Evolutionary conservation across 2,329 filamentous ascomycete genomes (phyloP).

Genomic region (Fusarium mexicanum): DNA sequence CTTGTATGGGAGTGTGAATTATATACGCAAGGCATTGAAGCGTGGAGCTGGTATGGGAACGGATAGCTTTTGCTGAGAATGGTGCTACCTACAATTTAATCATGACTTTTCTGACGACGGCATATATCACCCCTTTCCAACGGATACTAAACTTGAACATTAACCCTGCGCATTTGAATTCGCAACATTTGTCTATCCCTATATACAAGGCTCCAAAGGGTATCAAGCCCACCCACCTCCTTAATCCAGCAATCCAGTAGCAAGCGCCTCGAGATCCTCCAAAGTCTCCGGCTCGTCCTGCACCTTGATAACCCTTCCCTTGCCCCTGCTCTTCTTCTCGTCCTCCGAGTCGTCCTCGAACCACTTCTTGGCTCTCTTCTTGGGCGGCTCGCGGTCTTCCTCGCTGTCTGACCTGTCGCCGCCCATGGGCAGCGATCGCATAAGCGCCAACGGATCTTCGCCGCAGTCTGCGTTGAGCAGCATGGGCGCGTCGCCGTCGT

Average conservation of each 20-base stretch:
- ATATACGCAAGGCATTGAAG: conserved; percentile 25
- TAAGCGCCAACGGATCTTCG: conserved; percentile 59
- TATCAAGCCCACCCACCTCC: conserved; percentile 41
- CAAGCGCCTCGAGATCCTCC: conserved; percentile 80
- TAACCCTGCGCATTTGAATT: conserved; percentile 11
- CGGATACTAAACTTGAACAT: neutral
- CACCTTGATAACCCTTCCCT: conserved; percentile 68
- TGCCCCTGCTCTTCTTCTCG: conserved; percentile 52
- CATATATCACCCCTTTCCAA: neutral
- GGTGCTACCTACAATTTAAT: conserved; percentile 11
- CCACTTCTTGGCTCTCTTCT: conserved; percentile 78
- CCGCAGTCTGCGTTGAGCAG: conserved; percentile 47
- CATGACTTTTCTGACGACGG: conserved; percentile 13
- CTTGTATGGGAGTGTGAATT: conserved; percentile 13
- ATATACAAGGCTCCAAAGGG: conserved; percentile 35
- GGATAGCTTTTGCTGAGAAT: conserved; percentile 14
- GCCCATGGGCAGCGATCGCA: conserved; percentile 66
- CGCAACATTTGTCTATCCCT: conserved; percentile 36
- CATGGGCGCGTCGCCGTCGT: conserved; percentile 45
- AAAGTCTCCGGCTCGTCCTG: conserved; percentile 79
- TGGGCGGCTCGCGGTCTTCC: conserved; percentile 56
- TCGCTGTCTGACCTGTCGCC: conserved; percentile 47
- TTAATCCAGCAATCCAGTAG: conserved; percentile 73
- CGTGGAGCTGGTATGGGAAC: conserved; percentile 32
- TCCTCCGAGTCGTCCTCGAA: conserved; percentile 76